Percentiles rank a stretch among this genome's conserved stretches.
phyloP scores from a whole-genome alignment of 1,284 basidiomycete species.

The Termitomyces sp. region DNA sequence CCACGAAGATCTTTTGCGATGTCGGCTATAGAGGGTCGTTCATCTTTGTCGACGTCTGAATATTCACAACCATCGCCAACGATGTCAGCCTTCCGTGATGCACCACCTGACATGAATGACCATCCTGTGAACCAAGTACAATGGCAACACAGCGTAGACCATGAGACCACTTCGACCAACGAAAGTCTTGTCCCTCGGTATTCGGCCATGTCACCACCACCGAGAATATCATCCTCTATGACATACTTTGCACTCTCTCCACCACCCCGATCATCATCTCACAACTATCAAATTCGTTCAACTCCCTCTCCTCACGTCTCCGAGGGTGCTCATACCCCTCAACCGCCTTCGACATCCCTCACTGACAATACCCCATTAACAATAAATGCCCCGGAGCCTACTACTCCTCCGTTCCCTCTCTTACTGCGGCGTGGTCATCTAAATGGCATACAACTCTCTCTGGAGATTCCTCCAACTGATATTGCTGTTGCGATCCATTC shows the following conservation, averaged over 20 bases:
- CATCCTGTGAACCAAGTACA: slow-evolving; percentile 23
- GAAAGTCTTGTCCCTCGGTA: slow-evolving; percentile 30
- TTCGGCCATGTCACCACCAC: slow-evolving; percentile 52
- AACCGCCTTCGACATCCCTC: slow-evolving; percentile 8
- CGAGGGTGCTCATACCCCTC: slow-evolving; percentile 9
- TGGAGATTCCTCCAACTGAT: slow-evolving; percentile 32
- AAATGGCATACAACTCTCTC: slow-evolving; percentile 24
- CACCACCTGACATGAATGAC: slow-evolving; percentile 32
- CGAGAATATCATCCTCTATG: slow-evolving; percentile 42
- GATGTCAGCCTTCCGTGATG: slow-evolving; percentile 66
- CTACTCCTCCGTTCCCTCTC: slow-evolving; percentile 33
- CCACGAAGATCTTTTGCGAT: slow-evolving; percentile 29
- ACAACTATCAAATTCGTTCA: slow-evolving; percentile 18
- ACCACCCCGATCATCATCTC: slow-evolving; percentile 31
- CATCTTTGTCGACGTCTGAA: slow-evolving; percentile 43
- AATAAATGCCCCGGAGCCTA: slow-evolving; percentile 35
- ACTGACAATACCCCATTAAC: slow-evolving; percentile 26
- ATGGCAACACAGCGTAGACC: slow-evolving; percentile 29
- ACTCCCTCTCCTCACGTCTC: slow-evolving; percentile 12
- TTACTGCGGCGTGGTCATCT: slow-evolving; percentile 23
- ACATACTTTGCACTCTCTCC: slow-evolving; percentile 32
- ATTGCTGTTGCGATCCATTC: slow-evolving; percentile 37
- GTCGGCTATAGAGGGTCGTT: slow-evolving; percentile 31
- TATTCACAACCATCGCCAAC: slow-evolving; percentile 61
- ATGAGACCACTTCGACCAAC: slow-evolving; percentile 13